A percentile compares a stretch with the other conserved stretches of the same genome.
Conservation (phyloP, 2,329 filamentous ascomycete genomes). For the Nannizziopsis barbatae region DNA sequence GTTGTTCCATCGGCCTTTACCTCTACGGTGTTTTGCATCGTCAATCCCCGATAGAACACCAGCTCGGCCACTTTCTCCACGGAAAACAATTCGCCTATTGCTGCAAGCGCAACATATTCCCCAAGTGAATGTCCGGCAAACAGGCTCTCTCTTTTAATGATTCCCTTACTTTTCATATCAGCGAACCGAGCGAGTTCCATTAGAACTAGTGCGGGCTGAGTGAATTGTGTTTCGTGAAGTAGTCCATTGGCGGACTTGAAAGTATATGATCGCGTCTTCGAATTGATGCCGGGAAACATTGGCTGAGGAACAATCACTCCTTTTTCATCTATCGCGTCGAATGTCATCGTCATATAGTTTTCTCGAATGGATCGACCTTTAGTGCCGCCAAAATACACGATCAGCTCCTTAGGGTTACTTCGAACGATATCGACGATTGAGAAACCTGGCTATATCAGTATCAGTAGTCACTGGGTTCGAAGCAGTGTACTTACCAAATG, state of each 20-base stretch:
- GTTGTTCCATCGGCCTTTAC: slow-evolving; percentile 84
- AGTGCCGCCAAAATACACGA: slow-evolving; percentile 92
- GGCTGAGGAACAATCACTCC: slow-evolving; percentile 94
- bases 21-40: slow-evolving; percentile 98
- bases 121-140: slow-evolving; percentile 96
- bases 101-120: slow-evolving; percentile 94
- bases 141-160: slow-evolving; percentile 89
- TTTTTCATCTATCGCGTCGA: slow-evolving; percentile 89
- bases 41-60: slow-evolving; percentile 96
- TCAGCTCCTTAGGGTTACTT: slow-evolving; percentile 98
- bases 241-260: slow-evolving; percentile 91
- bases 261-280: slow-evolving; percentile 88
- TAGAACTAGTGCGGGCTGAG: slow-evolving; percentile 86
- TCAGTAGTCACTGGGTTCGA: neutral
- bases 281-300: slow-evolving; percentile 96
- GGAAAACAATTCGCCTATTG: slow-evolving; percentile 94
- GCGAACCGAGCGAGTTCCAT: slow-evolving; percentile 99
- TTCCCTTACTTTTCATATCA: slow-evolving; percentile 94
- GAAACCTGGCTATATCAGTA: slow-evolving; percentile 41
- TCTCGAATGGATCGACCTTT: slow-evolving; percentile 93
- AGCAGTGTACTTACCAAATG: slow-evolving; percentile 53
- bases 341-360: slow-evolving; percentile 99
- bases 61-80: slow-evolving; percentile 96
- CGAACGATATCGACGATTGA: slow-evolving; percentile 98
- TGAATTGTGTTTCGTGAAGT: slow-evolving; percentile 95